phyloP scores from a whole-genome alignment of 768 basidiomycete genomes.

The Termitomyces sp. region DNA sequence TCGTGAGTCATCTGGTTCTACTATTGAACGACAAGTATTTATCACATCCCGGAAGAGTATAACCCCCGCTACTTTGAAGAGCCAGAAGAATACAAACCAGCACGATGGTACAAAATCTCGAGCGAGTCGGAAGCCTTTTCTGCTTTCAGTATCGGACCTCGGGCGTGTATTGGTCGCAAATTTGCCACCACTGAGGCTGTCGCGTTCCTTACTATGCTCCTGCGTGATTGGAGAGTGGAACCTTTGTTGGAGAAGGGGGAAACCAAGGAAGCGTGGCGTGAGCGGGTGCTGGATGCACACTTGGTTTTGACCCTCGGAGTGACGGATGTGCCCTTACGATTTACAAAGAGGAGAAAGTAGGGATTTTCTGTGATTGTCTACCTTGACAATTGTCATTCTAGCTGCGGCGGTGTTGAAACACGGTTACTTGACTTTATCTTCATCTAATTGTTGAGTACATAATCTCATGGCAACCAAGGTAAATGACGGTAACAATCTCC shows the following conservation, averaged over 20 bases:
- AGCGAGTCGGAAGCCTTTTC: conserved; percentile 38
- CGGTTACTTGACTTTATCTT: too few species aligned
- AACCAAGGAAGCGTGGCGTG: conserved; percentile 31
- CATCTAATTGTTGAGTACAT: too few species aligned
- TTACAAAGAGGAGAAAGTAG: conserved; percentile 20
- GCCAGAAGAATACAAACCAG: conserved; percentile 42
- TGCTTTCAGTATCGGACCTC: conserved; percentile 46
- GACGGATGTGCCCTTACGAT: conserved; percentile 24
- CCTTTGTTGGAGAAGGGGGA: conserved; percentile 34
- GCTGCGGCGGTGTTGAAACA: too few species aligned
- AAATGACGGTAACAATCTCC: neutral
- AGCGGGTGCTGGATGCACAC: conserved; percentile 30
- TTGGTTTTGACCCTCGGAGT: conserved; percentile 31
- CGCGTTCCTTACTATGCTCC: conserved; percentile 43
- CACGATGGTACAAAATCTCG: conserved; percentile 40
- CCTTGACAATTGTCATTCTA: neutral
- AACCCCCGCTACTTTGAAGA: conserved; percentile 45
- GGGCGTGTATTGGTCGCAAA: conserved; percentile 48
- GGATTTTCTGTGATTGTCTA: too few species aligned
- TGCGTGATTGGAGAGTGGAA: conserved; percentile 48
- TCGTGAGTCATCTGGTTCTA: conserved; percentile 26
- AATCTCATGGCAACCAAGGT: too few species aligned
- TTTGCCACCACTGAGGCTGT: conserved; percentile 50
- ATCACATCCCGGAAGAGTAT: conserved; percentile 27
- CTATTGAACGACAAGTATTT: neutral